phyloP scores from a whole-genome alignment of 306 rosid species.

The Fragaria iinumae region DNA sequence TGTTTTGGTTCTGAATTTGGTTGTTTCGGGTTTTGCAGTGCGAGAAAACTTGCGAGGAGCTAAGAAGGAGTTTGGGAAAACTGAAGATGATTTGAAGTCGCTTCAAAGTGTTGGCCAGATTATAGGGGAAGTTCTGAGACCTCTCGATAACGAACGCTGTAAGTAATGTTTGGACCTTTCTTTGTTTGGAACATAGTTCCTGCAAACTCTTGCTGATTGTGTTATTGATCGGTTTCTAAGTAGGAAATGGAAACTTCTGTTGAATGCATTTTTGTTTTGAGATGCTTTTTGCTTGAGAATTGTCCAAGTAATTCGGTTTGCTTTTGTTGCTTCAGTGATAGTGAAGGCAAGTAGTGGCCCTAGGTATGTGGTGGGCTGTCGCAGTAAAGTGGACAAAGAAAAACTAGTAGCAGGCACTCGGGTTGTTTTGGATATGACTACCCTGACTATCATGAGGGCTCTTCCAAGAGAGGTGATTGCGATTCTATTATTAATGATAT shows the following conservation, averaged over 20 bases:
- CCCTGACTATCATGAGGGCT: slow-evolving; percentile 88
- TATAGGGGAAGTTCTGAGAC: slow-evolving; percentile 95
- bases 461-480: slow-evolving; percentile 90
- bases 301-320: neutral
- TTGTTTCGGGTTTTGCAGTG: slow-evolving; percentile 44
- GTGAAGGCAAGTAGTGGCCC: slow-evolving; percentile 97
- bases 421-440: slow-evolving; percentile 94
- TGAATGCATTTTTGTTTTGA: neutral
- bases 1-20: neutral
- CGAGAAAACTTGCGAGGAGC: slow-evolving; percentile 72
- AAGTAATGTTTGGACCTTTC: slow-evolving; percentile 9
- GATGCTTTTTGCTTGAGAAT: neutral
- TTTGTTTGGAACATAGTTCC: neutral
- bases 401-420: slow-evolving; percentile 86
- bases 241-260: neutral
- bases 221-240: neutral
- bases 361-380: slow-evolving; percentile 91
- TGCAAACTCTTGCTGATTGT: neutral
- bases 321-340: slow-evolving; percentile 59
- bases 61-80: slow-evolving; percentile 84
- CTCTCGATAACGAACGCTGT: slow-evolving; percentile 94
- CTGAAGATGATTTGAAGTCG: slow-evolving; percentile 98
- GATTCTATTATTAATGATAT: neutral
- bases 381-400: slow-evolving; percentile 91
- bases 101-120: slow-evolving; percentile 95